Percentiles rank a stretch among this genome's conserved stretches.
Evolutionary conservation across 1,284 basidiomycete genomes (phyloP).

Genomic region (Tetrapyrgos nigripes): DNA sequence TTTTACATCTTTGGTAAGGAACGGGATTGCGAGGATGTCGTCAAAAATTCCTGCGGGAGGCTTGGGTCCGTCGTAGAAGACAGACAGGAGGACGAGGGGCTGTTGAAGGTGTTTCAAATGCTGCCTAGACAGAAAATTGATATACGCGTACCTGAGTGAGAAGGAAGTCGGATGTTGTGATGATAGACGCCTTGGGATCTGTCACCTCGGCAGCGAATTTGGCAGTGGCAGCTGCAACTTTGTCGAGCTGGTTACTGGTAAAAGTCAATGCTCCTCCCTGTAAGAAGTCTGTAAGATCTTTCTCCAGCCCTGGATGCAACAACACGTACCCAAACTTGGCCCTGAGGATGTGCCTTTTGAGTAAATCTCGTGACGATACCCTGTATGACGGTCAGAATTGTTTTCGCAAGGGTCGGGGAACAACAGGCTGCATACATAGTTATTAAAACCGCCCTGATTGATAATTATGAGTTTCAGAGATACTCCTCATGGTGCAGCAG

Average conservation of each 20-base stretch:
- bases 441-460: conserved; percentile 41
- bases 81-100: conserved; percentile 40
- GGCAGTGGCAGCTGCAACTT: conserved; percentile 52
- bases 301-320: too few species aligned
- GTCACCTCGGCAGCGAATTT: conserved; percentile 53
- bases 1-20: conserved; percentile 42
- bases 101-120: too few species aligned
- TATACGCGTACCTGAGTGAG: conserved; percentile 41
- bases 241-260: conserved; percentile 41
- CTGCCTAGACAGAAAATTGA: background rate
- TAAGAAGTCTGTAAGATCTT: background rate
- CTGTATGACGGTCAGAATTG: too few species aligned
- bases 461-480: background rate
- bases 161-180: conserved; percentile 58
- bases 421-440: too few species aligned
- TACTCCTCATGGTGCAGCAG: background rate
- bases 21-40: conserved; percentile 47
- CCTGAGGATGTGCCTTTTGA: conserved; percentile 49
- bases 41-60: conserved; percentile 58
- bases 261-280: conserved; percentile 63
- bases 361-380: conserved; percentile 59
- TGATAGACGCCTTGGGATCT: conserved; percentile 67
- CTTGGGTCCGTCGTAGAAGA: conserved; percentile 61
- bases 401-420: too few species aligned
- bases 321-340: conserved; percentile 53